Evolutionary conservation across 805 yeast species (phyloP).

Genomic region (Starmerella sirachaensis): DNA sequence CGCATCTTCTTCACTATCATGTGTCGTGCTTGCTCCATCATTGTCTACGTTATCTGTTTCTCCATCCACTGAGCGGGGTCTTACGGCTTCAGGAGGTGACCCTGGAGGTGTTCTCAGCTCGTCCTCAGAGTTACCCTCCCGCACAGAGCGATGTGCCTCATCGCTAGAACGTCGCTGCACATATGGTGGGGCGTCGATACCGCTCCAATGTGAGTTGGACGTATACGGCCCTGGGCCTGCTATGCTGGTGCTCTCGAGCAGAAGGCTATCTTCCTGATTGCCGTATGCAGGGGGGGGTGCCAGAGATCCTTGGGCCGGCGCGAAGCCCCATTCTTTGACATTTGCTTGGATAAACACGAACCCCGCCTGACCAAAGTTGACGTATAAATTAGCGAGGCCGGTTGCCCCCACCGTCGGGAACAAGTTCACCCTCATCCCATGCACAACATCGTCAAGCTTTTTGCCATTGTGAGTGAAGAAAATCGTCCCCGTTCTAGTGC

Average conservation of each 20-base stretch:
- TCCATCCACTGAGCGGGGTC: background rate
- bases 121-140: background rate
- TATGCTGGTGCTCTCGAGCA: conserved; percentile 31
- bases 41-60: no score
- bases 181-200: conserved; percentile 17
- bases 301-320: conserved; percentile 76
- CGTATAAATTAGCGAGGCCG: conserved; percentile 71
- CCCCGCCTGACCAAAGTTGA: conserved; percentile 80
- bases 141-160: conserved; percentile 11
- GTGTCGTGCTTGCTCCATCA: no score
- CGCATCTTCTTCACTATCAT: no score
- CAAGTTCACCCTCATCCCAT: conserved; percentile 56
- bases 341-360: conserved; percentile 85
- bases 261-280: conserved; percentile 61
- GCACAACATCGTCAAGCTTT: conserved; percentile 67
- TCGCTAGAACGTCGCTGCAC: conserved; percentile 15
- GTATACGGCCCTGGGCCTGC: conserved; percentile 5
- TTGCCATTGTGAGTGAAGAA: conserved; percentile 94
- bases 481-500: conserved; percentile 69
- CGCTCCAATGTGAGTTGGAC: background rate
- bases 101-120: conserved; percentile 16
- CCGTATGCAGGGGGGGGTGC: conserved; percentile 93
- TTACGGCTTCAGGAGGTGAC: conserved; percentile 9
- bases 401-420: conserved; percentile 87
- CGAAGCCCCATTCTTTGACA: conserved; percentile 91